Evolutionary conservation across 768 basidiomycete genomes (phyloP), one percentile per base, ranked within the genome.

Genomic region (Galerina sulciceps): DNA sequence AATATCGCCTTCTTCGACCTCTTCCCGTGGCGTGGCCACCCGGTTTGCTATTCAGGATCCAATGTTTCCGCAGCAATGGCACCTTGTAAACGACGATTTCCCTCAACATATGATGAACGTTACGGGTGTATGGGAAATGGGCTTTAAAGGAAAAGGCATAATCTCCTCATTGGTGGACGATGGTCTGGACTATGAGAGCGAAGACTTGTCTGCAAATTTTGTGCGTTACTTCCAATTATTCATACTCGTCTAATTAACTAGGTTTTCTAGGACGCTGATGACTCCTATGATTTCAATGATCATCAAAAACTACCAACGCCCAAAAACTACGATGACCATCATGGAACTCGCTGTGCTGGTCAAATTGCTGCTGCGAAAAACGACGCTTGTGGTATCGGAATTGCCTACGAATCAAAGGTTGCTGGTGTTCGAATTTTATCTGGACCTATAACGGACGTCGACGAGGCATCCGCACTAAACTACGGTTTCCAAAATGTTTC

Each of bases 251-350:
- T 11, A 58, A 85, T 81, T 79, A 23, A 56, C 23, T 23, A 10
- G 15, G 18, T 65, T 73, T 48, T 34, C 2, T 61, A 97, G 96
- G 93, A 89, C 68, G 85, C 89, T 10, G 86, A 85, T 20, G 88
- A 95, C 58, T 98, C 96, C 0, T 91, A 94, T 69, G 96, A 99
- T 73, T 99, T 94, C 73, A 99, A 99, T 71, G 94, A 96, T 69
- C 94, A 99, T 67, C 86, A 86, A 23, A 78, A 85, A 13, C 79
- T 98, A 6, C 97, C 97, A 10, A 89, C 89, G 35, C 97, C 97
- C 0, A 84, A 88, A 57, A 86, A 96, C 43, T 83, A 80, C 22
- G 96, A 99, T 63, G 97, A 99, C 65, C 93, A 93, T 65, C 97
- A 99, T 69, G 97, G 97, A 10, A 99, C 97, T 0, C 90, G 97